phyloP scores from a whole-genome alignment of 2,329 filamentous ascomycete species.

The Penicillium olsonii region DNA sequence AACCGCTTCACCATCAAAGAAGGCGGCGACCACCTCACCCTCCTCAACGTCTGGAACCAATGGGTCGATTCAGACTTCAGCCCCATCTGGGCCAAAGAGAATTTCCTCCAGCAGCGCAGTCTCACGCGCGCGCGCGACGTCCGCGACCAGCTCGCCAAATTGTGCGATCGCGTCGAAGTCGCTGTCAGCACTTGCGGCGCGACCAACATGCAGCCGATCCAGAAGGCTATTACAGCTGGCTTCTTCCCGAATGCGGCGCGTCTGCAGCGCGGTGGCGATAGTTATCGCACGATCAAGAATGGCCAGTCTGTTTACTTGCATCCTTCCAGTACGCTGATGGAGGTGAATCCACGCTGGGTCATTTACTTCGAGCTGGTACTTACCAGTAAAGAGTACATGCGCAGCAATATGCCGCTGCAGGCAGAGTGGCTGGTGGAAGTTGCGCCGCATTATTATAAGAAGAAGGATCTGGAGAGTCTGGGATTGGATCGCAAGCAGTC shows the following conservation, averaged over 20 bases:
- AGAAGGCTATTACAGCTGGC: slow-evolving; percentile 83
- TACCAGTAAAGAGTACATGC: slow-evolving; percentile 94
- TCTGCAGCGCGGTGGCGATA: slow-evolving; percentile 78
- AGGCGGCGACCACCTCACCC: slow-evolving; percentile 83
- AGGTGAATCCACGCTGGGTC: slow-evolving; percentile 79
- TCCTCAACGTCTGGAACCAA: slow-evolving; percentile 92
- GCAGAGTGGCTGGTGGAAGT: slow-evolving; percentile 83
- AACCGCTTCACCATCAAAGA: slow-evolving; percentile 87
- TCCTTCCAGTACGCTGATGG: slow-evolving; percentile 78
- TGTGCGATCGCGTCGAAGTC: slow-evolving; percentile 93
- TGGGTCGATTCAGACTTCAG: slow-evolving; percentile 93
- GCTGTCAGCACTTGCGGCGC: slow-evolving; percentile 66
- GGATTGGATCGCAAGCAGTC: slow-evolving; percentile 75
- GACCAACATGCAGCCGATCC: slow-evolving; percentile 73
- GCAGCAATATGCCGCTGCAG: slow-evolving; percentile 81
- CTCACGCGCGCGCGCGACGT: slow-evolving; percentile 87
- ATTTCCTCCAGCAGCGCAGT: slow-evolving; percentile 90
- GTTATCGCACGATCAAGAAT: slow-evolving; percentile 89
- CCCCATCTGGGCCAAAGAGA: slow-evolving; percentile 84
- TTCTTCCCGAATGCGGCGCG: slow-evolving; percentile 94
- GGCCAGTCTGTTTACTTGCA: slow-evolving; percentile 89
- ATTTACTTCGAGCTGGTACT: slow-evolving; percentile 86
- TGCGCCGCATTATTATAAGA: slow-evolving; percentile 93
- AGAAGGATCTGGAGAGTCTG: slow-evolving; percentile 80
- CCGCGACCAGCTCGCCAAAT: slow-evolving; percentile 83